These are phyloP conservation scores for Nasturtium officinale DNA, from an alignment of 345 rosid genomes.

Conservation along the genomic window DNA sequence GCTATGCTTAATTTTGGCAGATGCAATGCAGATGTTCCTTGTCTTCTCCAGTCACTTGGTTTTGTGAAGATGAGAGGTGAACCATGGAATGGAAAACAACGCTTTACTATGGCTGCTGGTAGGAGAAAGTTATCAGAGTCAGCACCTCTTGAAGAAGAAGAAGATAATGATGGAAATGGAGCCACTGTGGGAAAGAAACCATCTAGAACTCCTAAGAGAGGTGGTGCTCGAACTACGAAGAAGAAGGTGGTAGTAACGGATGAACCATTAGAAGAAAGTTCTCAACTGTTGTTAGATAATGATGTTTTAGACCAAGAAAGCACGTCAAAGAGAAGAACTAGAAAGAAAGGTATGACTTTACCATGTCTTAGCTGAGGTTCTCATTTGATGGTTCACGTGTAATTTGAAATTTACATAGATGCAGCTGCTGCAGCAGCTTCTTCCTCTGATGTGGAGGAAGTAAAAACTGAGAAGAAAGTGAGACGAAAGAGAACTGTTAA, in stretches of 20 bases:
- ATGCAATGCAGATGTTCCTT: constrained; percentile 51
- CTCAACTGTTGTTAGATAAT: constrained; percentile 35
- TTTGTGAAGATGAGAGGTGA: constrained; percentile 49
- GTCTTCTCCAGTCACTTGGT: constrained; percentile 43
- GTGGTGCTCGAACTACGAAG: constrained; percentile 56
- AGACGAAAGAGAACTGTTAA: constrained; percentile 49
- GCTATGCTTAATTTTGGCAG: constrained; percentile 45
- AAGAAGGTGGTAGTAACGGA: constrained; percentile 47
- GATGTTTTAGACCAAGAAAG: constrained; percentile 45
- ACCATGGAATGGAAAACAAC: constrained; percentile 52
- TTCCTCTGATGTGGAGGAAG: constrained; percentile 52
- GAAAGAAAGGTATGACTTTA: constrained; percentile 52
- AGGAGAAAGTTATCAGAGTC: constrained; percentile 55
- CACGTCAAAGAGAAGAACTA: constrained; percentile 33
- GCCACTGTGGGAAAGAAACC: constrained; percentile 52
- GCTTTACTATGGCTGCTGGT: constrained; percentile 48
- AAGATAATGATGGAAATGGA: constrained; percentile 51
- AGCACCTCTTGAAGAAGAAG: constrained; percentile 46
- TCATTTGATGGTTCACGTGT: not conserved
- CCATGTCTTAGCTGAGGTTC: constrained; percentile 7
- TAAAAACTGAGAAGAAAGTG: constrained; percentile 56
- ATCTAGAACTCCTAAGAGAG: constrained; percentile 47
- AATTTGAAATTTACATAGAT: constrained; percentile 2
- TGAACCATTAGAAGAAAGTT: constrained; percentile 43
- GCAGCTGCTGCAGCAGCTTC: constrained; percentile 46